Conservation (phyloP, 2,329 filamentous ascomycete genomes). For the Aspergillus fumigatus region DNA sequence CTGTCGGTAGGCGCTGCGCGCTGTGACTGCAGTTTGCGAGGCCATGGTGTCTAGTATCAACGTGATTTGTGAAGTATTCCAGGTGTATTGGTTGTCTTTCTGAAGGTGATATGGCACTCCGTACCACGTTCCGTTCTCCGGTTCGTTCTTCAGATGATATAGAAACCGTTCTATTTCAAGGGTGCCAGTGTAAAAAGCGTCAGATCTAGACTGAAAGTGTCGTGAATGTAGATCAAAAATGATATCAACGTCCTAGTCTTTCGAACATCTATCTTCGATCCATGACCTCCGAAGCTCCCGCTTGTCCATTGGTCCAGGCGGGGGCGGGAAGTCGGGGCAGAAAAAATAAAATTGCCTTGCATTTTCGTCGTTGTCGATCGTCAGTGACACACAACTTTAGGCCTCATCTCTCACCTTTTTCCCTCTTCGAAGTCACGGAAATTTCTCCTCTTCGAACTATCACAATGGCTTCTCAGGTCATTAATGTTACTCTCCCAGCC, state of each 20-base stretch:
- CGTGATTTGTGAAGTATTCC: not conserved
- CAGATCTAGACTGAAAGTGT: not conserved
- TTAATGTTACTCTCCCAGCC: slow-evolving; percentile 56
- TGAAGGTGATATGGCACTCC: not conserved
- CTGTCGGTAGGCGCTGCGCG: slow-evolving; percentile 72
- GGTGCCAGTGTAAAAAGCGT: not conserved
- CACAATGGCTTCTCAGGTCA: slow-evolving; percentile 59
- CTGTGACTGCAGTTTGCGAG: slow-evolving; percentile 46
- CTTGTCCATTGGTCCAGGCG: slow-evolving; percentile 22
- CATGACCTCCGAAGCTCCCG: slow-evolving; percentile 22
- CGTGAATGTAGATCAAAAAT: not conserved
- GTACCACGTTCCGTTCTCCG: not conserved
- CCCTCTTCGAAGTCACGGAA: slow-evolving; percentile 1
- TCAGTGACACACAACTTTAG: slow-evolving; percentile 12
- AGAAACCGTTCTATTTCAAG: not conserved
- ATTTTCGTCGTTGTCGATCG: slow-evolving; percentile 9
- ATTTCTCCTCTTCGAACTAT: slow-evolving; percentile 6
- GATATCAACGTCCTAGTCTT: not conserved
- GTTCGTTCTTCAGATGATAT: not conserved
- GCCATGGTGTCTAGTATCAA: slow-evolving; percentile 14
- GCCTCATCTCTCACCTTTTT: not conserved
- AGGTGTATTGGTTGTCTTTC: not conserved
- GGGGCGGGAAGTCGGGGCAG: slow-evolving; percentile 27
- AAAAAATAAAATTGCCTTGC: slow-evolving; percentile 33
- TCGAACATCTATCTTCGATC: slow-evolving; percentile 1